A percentile compares a stretch with the other conserved stretches of the same genome.
These are phyloP conservation scores for Entophlyctis luteolus DNA, from an alignment of 192 early-diverging fungal genomes.

Conservation along the genomic window DNA sequence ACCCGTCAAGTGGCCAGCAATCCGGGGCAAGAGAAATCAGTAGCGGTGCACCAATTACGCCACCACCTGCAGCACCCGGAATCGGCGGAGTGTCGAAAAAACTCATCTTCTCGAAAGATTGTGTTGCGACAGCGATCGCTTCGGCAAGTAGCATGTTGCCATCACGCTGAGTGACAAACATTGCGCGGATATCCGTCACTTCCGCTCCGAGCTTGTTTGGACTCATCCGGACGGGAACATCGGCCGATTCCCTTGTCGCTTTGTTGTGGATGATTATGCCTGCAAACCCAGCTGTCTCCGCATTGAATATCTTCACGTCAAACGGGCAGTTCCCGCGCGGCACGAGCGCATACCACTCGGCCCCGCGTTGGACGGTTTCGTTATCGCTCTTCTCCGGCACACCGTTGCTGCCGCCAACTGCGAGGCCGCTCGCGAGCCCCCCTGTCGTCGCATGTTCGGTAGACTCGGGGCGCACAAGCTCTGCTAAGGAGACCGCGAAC, in stretches of 20 bases:
- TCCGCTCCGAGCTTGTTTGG: neutral
- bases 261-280: conserved; percentile 39
- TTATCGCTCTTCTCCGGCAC: too few species aligned
- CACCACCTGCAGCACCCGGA: neutral
- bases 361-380: too few species aligned
- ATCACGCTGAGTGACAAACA: conserved; percentile 35
- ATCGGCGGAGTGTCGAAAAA: neutral
- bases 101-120: too few species aligned
- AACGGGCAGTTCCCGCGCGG: conserved; percentile 44
- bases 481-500: too few species aligned
- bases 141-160: conserved; percentile 6
- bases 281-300: conserved; percentile 42
- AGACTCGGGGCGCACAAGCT: neutral
- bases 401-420: too few species aligned
- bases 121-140: too few species aligned
- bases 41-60: neutral
- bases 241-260: neutral
- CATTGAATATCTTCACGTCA: conserved; percentile 38
- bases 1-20: conserved; percentile 18
- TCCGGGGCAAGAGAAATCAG: conserved; percentile 2
- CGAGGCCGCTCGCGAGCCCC: too few species aligned
- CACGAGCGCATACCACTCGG: conserved; percentile 32
- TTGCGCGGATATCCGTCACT: conserved; percentile 15
- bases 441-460: neutral
- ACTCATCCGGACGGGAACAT: conserved; percentile 36